Evolutionary conservation across 23 red algal genomes (phyloP), one percentile per base, ranked within the genome.

Genomic region (Cyanidium caldarium): DNA sequence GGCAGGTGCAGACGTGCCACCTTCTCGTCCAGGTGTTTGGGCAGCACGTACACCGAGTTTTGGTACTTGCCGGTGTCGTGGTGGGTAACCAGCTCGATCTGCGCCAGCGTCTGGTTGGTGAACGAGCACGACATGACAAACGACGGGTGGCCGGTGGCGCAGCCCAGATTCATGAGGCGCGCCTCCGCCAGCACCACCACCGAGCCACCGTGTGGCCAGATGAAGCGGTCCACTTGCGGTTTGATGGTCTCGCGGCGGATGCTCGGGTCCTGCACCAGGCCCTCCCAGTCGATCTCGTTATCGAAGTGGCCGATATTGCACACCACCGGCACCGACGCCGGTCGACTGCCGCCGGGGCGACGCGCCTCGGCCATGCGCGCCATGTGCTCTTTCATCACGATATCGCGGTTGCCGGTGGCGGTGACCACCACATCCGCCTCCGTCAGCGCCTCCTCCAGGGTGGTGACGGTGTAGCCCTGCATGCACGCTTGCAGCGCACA

Each of bases 51-150:
- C 75, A 95, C 90, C 34, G 82, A 87, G 76, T 95, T 95, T 65
- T 95, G 81, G 46, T 95, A 95, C 85, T 95, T 95, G 72, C 90
- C 90, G 2, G 90, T 78, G 16, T 77, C 38, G 25, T 82, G 79
- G 33, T 95, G 70, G 41, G 77, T 76, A 83, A 78, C 86, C 2
- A 95, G 69, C 69, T 95, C 90, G 19, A 95, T 72, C 81, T 95
- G 90, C 12, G 90, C 90, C 26, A 95, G 71, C 33, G 75, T 86
- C 81, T 95, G 90, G 80, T 95, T 95, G 65, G 90, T 87, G 65
- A 95, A 95, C 35, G 90, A 95, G 77, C 90, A 95, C 71, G 77
- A 83, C 90, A 95, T 95, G n/a, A 95, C 90, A 69, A 95, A 95
- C 41, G 82, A 87, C 10, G 90, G 90, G 42, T 95, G 90, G 28